Conservation (phyloP, 2,329 filamentous ascomycete species). For the Hypoxylon sp. region DNA sequence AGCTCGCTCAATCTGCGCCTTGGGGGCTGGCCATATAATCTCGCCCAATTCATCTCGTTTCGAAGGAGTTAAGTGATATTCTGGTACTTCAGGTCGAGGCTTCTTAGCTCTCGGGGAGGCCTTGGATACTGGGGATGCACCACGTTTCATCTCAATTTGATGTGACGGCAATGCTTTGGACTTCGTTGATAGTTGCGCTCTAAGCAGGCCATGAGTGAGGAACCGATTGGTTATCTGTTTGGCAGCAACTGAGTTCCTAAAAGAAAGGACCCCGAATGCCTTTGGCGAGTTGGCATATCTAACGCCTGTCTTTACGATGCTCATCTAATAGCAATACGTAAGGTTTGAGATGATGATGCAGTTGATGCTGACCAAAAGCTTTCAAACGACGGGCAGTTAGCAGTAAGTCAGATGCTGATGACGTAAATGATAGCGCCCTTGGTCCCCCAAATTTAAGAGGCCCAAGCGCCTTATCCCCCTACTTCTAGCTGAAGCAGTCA, state of each 20-base stretch:
- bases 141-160: slow-evolving; percentile 50
- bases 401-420: slow-evolving; percentile 21
- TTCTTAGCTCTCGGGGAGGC: slow-evolving; percentile 48
- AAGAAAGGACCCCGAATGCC: slow-evolving; percentile 2
- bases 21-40: slow-evolving; percentile 74
- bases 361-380: not conserved
- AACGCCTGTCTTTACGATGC: slow-evolving; percentile 24
- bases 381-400: slow-evolving; percentile 5
- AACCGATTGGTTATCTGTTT: slow-evolving; percentile 11
- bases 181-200: not conserved
- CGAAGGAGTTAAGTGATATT: slow-evolving; percentile 62
- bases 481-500: too few species aligned
- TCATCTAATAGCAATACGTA: not conserved
- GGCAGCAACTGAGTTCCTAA: not conserved
- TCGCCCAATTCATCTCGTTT: slow-evolving; percentile 61
- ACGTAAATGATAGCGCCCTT: slow-evolving; percentile 41
- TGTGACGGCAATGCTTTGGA: not conserved
- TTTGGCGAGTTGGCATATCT: slow-evolving; percentile 9
- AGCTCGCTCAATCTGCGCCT: slow-evolving; percentile 68
- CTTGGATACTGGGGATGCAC: slow-evolving; percentile 43
- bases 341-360: not conserved
- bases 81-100: slow-evolving; percentile 55
- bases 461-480: not conserved
- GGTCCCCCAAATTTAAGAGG: not conserved
- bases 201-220: not conserved